Base-by-base conservation (phyloP, 257 asterid genomes). In the Solanum megistacrolobum region DNA sequence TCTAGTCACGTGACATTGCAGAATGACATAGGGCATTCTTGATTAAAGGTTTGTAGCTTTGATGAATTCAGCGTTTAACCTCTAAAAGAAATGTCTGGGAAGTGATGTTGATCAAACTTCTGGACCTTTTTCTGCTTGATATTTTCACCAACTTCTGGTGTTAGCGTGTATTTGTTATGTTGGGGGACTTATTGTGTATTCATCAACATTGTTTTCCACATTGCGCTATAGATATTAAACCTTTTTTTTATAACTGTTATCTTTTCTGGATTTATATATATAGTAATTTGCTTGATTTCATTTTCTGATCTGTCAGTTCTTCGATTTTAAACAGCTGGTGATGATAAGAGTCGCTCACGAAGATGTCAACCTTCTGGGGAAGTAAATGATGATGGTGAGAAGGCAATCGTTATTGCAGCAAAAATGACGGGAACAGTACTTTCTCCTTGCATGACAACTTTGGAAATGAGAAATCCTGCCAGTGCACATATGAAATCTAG, bases 401-500 rank as follows among this genome's bases (percentile, higher is more conserved):
- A 92, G 91, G 85, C 86, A 78, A 89, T 81, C 2, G 87, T 87
- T 78, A 83, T 86, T 83, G 90, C 92, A 16, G 92, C 82, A 8
- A 93, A 90, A 87, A 81, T 85, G 29, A 86, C 48, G 81, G 97
- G 92, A 85, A 55, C 87, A 62, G 90, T 83, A 12, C 86, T 74
- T 85, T 86, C 91, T 85, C 91, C 93, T 46, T 89, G 90, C 87
- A 83, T 87, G 91, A 91, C 88, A 88, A 86, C 93, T 52, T 78
- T 94, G 89, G 98, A 91, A 60, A 92, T 93, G 60, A 89, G 92
- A 84, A 93, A 92, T 84, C 90, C 94, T 84, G 84, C 96, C 55
- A 88, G 88, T 82, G 52, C 58, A 43, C 92, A 89, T 92, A 87
- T 86, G 12, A 93, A 91, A 73, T 83, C 94, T 46, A 91, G 92